Conservation (phyloP, 352 stramenopile genomes). For the Phytophthora sp. region DNA sequence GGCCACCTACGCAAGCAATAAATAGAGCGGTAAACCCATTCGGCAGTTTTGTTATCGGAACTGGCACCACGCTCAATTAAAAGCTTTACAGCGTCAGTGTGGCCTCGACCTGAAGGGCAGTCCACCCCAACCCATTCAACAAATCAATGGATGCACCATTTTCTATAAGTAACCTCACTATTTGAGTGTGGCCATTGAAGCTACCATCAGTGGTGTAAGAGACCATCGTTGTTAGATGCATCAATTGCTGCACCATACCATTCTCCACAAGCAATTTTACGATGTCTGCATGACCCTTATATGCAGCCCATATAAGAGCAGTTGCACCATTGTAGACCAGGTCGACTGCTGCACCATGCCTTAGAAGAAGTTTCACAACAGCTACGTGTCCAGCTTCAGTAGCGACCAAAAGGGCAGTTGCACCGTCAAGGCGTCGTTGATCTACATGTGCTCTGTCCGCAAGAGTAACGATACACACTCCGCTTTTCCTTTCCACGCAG, state of each 20-base stretch:
- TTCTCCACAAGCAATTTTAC: not conserved
- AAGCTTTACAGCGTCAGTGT: too few species aligned
- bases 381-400: not conserved
- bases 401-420: not conserved
- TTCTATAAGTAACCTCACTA: not conserved
- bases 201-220: not conserved
- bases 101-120: too few species aligned
- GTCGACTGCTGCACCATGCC: not conserved
- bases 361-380: not conserved
- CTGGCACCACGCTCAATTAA: not conserved
- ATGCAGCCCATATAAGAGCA: not conserved
- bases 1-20: too few species aligned
- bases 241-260: not conserved
- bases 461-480: not conserved
- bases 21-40: too few species aligned
- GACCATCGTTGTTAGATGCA: not conserved
- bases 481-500: not conserved
- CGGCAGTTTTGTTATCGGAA: too few species aligned
- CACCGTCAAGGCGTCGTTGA: not conserved
- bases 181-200: not conserved
- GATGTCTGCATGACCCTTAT: not conserved
- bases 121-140: too few species aligned
- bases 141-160: not conserved
- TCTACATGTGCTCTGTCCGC: not conserved
- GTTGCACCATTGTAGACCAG: not conserved